Conservation (phyloP, 306 rosid genomes). For the Glycyrrhiza uralensis region DNA sequence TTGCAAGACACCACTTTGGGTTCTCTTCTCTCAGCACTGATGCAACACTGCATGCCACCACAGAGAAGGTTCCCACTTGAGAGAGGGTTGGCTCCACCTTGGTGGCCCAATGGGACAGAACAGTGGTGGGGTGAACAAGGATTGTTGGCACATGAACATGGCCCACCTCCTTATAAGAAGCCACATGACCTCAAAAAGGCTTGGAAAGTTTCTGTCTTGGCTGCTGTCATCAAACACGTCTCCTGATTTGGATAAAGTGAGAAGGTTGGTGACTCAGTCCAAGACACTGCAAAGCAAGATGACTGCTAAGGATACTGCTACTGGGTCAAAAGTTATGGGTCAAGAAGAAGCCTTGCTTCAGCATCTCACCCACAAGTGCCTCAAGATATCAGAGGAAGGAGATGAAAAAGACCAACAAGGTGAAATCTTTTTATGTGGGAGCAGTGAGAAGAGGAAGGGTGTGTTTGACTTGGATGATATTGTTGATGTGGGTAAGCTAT, state of each 20-base stretch:
- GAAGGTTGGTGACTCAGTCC: conserved; percentile 49
- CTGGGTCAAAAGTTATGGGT: conserved; percentile 56
- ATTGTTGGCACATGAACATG: conserved; percentile 34
- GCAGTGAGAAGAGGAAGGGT: conserved; percentile 34
- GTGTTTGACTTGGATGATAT: conserved; percentile 20
- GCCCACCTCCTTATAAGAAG: conserved; percentile 57
- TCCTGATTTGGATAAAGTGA: conserved; percentile 40
- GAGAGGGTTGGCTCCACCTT: conserved; percentile 62
- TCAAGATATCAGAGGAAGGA: conserved; percentile 21
- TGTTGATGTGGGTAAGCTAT: neutral
- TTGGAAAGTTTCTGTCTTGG: conserved; percentile 63
- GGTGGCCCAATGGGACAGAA: conserved; percentile 69
- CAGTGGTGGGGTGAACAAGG: conserved; percentile 71
- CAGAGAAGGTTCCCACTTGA: conserved; percentile 55
- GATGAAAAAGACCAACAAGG: neutral
- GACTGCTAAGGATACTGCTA: conserved; percentile 51
- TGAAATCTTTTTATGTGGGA: conserved; percentile 1
- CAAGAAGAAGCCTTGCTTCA: conserved; percentile 46
- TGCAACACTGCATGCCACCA: conserved; percentile 59
- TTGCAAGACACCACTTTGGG: conserved; percentile 63
- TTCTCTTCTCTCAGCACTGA: conserved; percentile 58
- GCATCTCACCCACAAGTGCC: conserved; percentile 20
- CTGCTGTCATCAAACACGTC: conserved; percentile 57
- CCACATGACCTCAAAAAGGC: conserved; percentile 66
- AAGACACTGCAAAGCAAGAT: conserved; percentile 61